Evolutionary conservation across 2,329 filamentous ascomycete species (phyloP).

Genomic region (Hypoxylon sp.): DNA sequence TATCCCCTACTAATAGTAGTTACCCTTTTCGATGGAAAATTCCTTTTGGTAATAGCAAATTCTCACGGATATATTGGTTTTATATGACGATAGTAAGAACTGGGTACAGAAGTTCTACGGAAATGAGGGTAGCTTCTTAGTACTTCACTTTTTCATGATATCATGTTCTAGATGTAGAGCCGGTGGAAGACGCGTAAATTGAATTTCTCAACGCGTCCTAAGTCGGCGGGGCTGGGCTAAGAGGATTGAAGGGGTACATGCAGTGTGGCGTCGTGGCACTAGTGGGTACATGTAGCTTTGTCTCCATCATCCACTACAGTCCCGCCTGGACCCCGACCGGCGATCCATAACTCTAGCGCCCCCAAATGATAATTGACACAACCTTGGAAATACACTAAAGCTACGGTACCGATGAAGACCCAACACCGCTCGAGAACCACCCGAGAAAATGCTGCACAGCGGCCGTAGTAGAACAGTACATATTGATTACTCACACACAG

Average conservation of each 20-base stretch:
- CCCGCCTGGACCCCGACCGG: background rate
- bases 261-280: background rate
- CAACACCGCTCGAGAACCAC: too few relatives aligned
- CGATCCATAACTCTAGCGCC: too few relatives aligned
- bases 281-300: background rate
- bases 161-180: background rate
- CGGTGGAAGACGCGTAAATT: conserved; percentile 52
- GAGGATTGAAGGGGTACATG: background rate
- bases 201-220: conserved; percentile 47
- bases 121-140: background rate
- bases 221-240: background rate
- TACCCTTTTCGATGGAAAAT: background rate
- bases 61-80: background rate
- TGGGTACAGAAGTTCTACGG: background rate
- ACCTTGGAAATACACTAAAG: too few relatives aligned
- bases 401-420: too few relatives aligned
- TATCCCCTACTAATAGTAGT: background rate
- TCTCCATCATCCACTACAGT: background rate
- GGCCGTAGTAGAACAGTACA: too few relatives aligned
- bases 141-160: background rate
- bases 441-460: too few relatives aligned
- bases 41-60: background rate
- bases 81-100: background rate
- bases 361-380: too few relatives aligned
- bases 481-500: too few relatives aligned